These are phyloP conservation scores for Artemisia tridentata DNA, from an alignment of 129 eudicot genomes.

Conservation along the genomic window DNA sequence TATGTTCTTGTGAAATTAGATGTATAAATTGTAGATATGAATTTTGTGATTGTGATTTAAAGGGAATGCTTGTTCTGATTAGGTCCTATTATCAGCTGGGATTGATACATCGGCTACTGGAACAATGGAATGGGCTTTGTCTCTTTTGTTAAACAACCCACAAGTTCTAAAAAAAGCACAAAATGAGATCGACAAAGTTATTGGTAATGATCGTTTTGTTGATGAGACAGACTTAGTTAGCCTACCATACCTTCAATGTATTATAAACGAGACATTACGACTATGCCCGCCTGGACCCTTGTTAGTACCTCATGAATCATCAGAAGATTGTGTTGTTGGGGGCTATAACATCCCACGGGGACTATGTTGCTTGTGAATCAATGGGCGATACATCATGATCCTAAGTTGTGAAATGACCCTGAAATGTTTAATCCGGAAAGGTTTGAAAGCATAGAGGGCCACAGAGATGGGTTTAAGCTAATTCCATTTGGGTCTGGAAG, in stretches of 20 bases:
- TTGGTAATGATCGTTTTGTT: conserved; percentile 32
- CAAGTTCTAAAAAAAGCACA: conserved; percentile 34
- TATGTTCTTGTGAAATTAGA: not conserved
- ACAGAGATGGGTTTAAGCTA: conserved; percentile 42
- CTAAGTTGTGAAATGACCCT: conserved; percentile 44
- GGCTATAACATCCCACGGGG: conserved; percentile 40
- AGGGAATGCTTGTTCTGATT: conserved; percentile 2
- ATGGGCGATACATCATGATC: conserved; percentile 59
- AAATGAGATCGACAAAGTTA: conserved; percentile 25
- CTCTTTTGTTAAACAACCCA: conserved; percentile 47
- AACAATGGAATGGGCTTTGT: conserved; percentile 53
- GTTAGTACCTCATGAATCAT: conserved; percentile 43
- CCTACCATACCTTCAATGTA: conserved; percentile 43
- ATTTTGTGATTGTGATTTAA: not conserved
- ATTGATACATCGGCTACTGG: conserved; percentile 35
- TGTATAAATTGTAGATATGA: not conserved
- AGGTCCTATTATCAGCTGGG: conserved; percentile 37
- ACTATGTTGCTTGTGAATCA: conserved; percentile 37
- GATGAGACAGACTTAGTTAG: conserved; percentile 38
- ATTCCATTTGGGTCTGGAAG: conserved; percentile 80
- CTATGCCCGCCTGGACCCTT: conserved; percentile 38
- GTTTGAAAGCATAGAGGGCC: conserved; percentile 38
- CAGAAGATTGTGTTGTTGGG: conserved; percentile 36
- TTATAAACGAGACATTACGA: conserved; percentile 44
- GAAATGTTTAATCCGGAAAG: conserved; percentile 47